These are phyloP conservation scores for Sporothrix sp. DNA, from an alignment of 2,329 filamentous ascomycete genomes.

Conservation along the genomic window DNA sequence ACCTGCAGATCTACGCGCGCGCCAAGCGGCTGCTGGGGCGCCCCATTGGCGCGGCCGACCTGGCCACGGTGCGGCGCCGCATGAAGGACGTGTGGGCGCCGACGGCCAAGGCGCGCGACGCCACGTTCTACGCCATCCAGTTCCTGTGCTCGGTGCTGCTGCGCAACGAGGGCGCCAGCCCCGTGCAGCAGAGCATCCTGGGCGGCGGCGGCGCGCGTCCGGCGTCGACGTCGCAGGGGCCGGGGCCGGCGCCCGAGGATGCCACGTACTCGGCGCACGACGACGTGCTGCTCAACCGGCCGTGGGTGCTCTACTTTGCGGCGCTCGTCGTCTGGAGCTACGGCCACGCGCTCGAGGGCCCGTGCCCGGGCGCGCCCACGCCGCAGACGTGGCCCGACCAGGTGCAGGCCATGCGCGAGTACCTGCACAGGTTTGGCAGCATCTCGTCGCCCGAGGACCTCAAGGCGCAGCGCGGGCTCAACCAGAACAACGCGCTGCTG, in stretches of 20 bases:
- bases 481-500: conserved; percentile 71
- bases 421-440: conserved; percentile 61
- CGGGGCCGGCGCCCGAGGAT: conserved; percentile 1
- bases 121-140: conserved; percentile 82
- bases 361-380: conserved; percentile 44
- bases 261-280: conserved; percentile 67
- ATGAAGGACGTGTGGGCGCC: conserved; percentile 89
- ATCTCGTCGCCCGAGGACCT: conserved; percentile 70
- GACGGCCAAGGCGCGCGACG: conserved; percentile 77
- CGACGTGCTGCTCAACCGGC: conserved; percentile 80
- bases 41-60: conserved; percentile 72
- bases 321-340: conserved; percentile 92
- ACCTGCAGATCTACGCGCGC: conserved; percentile 90
- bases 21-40: conserved; percentile 77
- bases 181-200: conserved; percentile 16
- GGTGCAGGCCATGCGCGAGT: conserved; percentile 68
- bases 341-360: conserved; percentile 80
- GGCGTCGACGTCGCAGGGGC: conserved; percentile 22
- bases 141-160: conserved; percentile 80
- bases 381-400: conserved; percentile 55
- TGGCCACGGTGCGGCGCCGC: conserved; percentile 65
- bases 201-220: neutral
- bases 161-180: conserved; percentile 38
- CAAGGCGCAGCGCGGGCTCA: conserved; percentile 62
- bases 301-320: conserved; percentile 94